Evolutionary conservation across 2,329 filamentous ascomycete genomes (phyloP).

Genomic region (Cordyceps cicadae): DNA sequence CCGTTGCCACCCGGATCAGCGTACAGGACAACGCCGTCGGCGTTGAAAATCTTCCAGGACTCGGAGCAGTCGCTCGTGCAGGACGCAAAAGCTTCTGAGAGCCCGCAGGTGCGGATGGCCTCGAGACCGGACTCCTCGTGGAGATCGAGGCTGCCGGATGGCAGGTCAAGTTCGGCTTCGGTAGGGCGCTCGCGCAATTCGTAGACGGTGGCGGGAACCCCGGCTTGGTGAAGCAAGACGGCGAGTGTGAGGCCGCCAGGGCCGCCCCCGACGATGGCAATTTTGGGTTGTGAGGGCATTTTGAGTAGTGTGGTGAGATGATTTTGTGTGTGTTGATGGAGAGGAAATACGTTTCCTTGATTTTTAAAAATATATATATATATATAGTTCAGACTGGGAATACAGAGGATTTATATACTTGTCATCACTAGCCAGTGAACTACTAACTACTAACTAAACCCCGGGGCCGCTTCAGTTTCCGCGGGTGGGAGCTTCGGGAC

Average conservation of each 20-base stretch:
- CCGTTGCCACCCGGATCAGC: constrained; percentile 16
- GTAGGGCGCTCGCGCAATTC: constrained; percentile 26
- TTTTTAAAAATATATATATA: background rate
- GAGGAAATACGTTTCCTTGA: background rate
- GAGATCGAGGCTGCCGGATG: constrained; percentile 40
- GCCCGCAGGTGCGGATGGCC: constrained; percentile 35
- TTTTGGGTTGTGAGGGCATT: constrained; percentile 18
- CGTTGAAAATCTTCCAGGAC: constrained; percentile 25
- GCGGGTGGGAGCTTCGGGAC: background rate
- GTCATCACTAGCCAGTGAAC: background rate
- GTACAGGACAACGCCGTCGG: constrained; percentile 19
- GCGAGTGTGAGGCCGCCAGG: constrained; percentile 40
- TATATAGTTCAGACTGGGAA: background rate
- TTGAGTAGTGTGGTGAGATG: background rate
- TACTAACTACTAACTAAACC: background rate
- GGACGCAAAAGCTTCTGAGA: constrained; percentile 59
- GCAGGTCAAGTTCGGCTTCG: constrained; percentile 18
- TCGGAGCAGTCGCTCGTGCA: constrained; percentile 45
- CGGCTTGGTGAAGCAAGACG: constrained; percentile 33
- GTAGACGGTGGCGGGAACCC: constrained; percentile 27
- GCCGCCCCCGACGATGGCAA: constrained; percentile 39
- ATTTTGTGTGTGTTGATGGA: background rate
- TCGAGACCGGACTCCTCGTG: constrained; percentile 36
- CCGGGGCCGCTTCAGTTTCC: background rate
- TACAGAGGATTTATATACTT: background rate